Base-by-base conservation (phyloP, 192 early-diverging fungal genomes). In the Phycomyces nitens region DNA sequence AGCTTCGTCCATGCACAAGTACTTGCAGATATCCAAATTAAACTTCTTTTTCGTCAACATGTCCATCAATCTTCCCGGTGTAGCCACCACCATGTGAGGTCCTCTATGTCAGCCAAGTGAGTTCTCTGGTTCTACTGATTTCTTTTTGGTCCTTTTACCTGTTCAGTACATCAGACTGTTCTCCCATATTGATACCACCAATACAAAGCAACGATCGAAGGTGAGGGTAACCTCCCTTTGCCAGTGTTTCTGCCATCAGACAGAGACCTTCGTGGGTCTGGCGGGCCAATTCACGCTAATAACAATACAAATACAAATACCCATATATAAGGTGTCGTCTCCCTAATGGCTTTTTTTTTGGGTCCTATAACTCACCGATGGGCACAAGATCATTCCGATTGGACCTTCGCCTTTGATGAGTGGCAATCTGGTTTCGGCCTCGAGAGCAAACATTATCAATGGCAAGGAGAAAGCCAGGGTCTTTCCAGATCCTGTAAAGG, bases 401-500 rank as follows among this genome's bases (percentile, higher is more conserved):
- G 96, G 96, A 1, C 96, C 95, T 62, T 99, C 96, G 16, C 93
- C 93, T 38, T 80, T 71, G 0, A 86, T 71, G 9, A 97, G 72
- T 3, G 95, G 92, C 59, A 96, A 70, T 56, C 85, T 87, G 18
- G 83, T 70, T 71, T 99, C 96, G n/a, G 86, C 92, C 66, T 99
- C 95, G 12, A 99, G 74, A n/a, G 96, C 93, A 53, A 89, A 79
- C 83, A 99, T 86, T 10, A 99, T 69, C 55, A 97, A 68, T n/a
- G 96, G 96, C 21, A 99, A 68, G 7, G 95, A 94, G 72, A 99
- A 99, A 0, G 94, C 85, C 52, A 99, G 73, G 9, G 96, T 97
- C 64, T 99, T 99, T 18, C 95, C 96, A 1, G 92, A 95, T 42
- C 96, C 95, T n/a, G 96, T 97, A 67, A 97, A 96, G 0, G 96